Evolutionary conservation across 352 stramenopile genomes (phyloP), one percentile per base, ranked within the genome.

Genomic region (Globisporangium cystogenes): DNA sequence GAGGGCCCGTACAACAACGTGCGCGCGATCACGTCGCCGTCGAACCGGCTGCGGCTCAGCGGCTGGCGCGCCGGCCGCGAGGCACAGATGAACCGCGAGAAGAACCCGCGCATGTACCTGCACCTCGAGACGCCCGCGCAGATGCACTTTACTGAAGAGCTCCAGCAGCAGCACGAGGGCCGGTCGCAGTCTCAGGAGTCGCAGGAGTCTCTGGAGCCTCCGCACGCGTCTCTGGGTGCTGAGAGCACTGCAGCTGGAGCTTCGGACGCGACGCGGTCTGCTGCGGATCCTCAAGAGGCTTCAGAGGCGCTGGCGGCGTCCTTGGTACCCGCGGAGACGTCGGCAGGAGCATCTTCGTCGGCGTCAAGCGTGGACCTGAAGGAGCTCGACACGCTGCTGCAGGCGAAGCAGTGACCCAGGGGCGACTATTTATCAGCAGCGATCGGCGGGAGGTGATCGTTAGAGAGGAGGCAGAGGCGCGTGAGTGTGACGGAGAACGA

Each of bases 1-100:
- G 63, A 78, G 50, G 80, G 77, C 11, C 75, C 77, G 37, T 91
- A 91, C 66, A 89, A 90, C 53, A 85, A 90, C 29, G 73, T 83
- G 20, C 59, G 74, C 37, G 75, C 76, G 7, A 88, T 88, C 57
- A 56, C 71, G n/a, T 86, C 73, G 14, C 77, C 80, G 10, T 86
- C 75, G 6, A 87, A 89, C 40, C 62, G 76, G 0, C 64, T 91
- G 12, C 51, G 81, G 15, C 72, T 91, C 15, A 85, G 76, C 7
- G 80, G 77, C 0, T 91, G 80, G 80, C 55, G 55, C 4, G 64
- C 65, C 4, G 74, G 79, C 53, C 77, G 87, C 46, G 60, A 66
- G 26, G 69, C 72, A 10, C 41, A 80, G 45, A 85, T 91, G 36
- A 62, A 86, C 48, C 55, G 63, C 4, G 80, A 91, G 58, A 84